These are phyloP conservation scores for Aspergillus campestris DNA, from an alignment of 495 filamentous ascomycete genomes.

Conservation along the genomic window DNA sequence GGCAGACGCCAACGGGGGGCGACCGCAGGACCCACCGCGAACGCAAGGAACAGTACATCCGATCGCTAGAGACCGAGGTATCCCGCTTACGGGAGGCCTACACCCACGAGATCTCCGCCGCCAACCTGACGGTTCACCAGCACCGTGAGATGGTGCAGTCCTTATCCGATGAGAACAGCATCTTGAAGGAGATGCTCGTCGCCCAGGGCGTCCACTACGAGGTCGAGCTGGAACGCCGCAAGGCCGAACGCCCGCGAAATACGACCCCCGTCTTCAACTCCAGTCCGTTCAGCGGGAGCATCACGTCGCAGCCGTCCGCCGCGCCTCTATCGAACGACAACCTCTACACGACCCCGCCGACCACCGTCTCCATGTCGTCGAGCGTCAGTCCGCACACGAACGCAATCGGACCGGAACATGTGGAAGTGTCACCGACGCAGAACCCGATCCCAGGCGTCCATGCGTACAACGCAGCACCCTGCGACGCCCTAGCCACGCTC, in stretches of 20 bases:
- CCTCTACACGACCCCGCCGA: slow-evolving; percentile 29
- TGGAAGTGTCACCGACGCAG: slow-evolving; percentile 27
- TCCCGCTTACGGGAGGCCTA: slow-evolving; percentile 53
- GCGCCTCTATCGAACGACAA: slow-evolving; percentile 18
- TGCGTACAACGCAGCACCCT: slow-evolving; percentile 19
- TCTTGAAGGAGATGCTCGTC: slow-evolving; percentile 64
- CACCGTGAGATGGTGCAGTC: slow-evolving; percentile 34
- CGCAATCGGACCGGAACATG: slow-evolving; percentile 24
- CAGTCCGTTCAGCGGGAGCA: slow-evolving; percentile 29
- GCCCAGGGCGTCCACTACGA: slow-evolving; percentile 60
- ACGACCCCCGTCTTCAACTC: slow-evolving; percentile 15
- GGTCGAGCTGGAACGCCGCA: slow-evolving; percentile 30
- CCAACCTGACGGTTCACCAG: slow-evolving; percentile 30
- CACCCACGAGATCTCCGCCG: slow-evolving; percentile 31
- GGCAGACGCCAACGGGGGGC: too few species aligned
- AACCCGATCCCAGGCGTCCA: slow-evolving; percentile 25
- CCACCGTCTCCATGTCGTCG: slow-evolving; percentile 28
- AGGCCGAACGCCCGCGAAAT: slow-evolving; percentile 21
- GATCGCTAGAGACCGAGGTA: slow-evolving; percentile 83
- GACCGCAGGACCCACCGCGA: slow-evolving; percentile 77
- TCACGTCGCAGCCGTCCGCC: slow-evolving; percentile 23
- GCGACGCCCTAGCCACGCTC: slow-evolving; percentile 24
- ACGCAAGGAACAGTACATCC: slow-evolving; percentile 93
- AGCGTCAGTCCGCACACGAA: slow-evolving; percentile 25
- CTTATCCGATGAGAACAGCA: slow-evolving; percentile 55